Base-by-base conservation (phyloP, 768 basidiomycete species). In the Lactifluus volemus region DNA sequence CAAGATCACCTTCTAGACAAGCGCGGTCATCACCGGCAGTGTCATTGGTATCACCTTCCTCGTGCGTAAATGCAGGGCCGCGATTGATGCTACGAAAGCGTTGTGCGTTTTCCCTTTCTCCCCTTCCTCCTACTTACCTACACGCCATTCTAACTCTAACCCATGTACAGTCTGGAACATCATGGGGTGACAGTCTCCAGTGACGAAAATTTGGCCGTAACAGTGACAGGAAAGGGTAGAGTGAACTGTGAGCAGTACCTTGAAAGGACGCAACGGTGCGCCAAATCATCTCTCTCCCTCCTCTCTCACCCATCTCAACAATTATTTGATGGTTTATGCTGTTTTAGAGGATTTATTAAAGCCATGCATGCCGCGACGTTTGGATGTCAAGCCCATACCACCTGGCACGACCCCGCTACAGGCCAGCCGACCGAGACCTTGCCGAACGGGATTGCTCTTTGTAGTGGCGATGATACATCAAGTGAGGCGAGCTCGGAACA, bases 221-320 rank as follows among this genome's bases (percentile, higher is more conserved):
- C 17, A 5, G 51, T 21, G n/a, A 15, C 21, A 41, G 25, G n/a
- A 4, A 55, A 55, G 45, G 34, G 10, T 11, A 7, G 10, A 8
- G 25, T 49, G 45, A 39, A 62, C 25, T 50, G n/a, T 14, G 56
- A 62, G 11, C 44, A 4, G 2, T 59, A 62, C 17, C 36, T 62
- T 17, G 61, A 62, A 15, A 50, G 14, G 17, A 62, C 61, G n/a
- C 61, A 62, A 11, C 49, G 56, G 58, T 59, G 58, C 42, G 7
- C 9, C 38, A 11, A 38, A 38, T 9, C 10, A 10, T 12, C 41
- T 42, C 41, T n/a, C 41, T 17, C 41, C 15, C 41, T 42, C 41
- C 41, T 17, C 41, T 19, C n/a, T 19, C n/a, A 6, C 19, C 19
- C 15, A 38, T 38, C 12, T 11, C 10, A 38, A 38, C 6, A 12